phyloP scores from a whole-genome alignment of 2,329 filamentous ascomycete species.

The Paecilomyces dactylethromorphus region DNA sequence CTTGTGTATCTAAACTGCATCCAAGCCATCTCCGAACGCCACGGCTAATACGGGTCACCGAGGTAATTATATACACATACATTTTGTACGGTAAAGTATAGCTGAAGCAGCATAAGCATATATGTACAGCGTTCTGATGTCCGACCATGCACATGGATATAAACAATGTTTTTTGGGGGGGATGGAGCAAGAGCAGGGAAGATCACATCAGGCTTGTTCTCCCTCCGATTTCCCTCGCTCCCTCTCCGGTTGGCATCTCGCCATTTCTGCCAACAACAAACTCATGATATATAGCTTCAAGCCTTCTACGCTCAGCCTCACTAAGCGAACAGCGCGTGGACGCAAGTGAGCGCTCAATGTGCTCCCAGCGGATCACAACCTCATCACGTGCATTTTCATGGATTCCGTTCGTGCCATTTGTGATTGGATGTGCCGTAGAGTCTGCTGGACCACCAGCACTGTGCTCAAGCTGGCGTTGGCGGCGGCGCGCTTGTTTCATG shows the following conservation, averaged over 20 bases:
- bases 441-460: constrained; percentile 12
- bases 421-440: constrained; percentile 10
- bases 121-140: background rate
- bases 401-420: constrained; percentile 12
- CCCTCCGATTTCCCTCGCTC: constrained; percentile 84
- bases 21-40: too few species aligned
- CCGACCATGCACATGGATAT: background rate
- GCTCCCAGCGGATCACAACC: constrained; percentile 76
- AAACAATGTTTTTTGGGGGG: background rate
- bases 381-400: constrained; percentile 48
- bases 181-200: too few species aligned
- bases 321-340: constrained; percentile 79
- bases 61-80: background rate
- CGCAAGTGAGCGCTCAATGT: constrained; percentile 70
- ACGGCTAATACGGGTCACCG: too few species aligned
- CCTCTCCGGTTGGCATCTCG: constrained; percentile 91
- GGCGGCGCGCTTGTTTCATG: constrained; percentile 65
- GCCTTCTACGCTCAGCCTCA: constrained; percentile 63
- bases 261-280: constrained; percentile 90
- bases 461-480: constrained; percentile 49
- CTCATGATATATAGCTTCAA: constrained; percentile 80
- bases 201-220: constrained; percentile 83
- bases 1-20: too few species aligned
- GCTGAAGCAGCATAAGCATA: background rate
- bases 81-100: background rate